Conservation (phyloP, 1,284 basidiomycete genomes). For the Phaffia rhodozyma region DNA sequence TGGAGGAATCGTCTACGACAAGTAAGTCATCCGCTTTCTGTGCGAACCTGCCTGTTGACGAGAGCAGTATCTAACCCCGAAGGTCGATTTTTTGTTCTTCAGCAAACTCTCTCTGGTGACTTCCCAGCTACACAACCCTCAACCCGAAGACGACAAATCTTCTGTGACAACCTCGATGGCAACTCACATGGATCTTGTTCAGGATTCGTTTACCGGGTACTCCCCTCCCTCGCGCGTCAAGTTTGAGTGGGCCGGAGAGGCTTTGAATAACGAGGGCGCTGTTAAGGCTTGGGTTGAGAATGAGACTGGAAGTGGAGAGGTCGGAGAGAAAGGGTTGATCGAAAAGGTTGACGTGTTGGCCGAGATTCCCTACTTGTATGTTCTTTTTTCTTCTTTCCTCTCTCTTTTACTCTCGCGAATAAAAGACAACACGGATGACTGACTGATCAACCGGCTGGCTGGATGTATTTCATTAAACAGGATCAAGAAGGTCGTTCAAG, state of each 20-base stretch:
- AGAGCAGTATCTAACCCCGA: neutral
- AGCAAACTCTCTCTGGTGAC: constrained; percentile 46
- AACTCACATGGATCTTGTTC: constrained; percentile 50
- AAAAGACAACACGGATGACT: constrained; percentile 8
- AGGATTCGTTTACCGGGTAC: constrained; percentile 72
- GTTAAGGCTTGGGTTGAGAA: constrained; percentile 48
- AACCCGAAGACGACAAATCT: constrained; percentile 18
- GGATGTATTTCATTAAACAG: neutral
- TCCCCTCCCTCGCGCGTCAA: constrained; percentile 55
- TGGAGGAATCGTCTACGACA: constrained; percentile 66
- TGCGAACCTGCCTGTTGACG: neutral
- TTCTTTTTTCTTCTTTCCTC: constrained; percentile 11
- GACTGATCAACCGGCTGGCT: neutral
- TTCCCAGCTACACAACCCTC: constrained; percentile 55
- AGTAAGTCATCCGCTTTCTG: constrained; percentile 24
- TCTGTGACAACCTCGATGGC: constrained; percentile 54
- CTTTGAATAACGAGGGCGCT: constrained; percentile 38
- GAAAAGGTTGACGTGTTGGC: constrained; percentile 96
- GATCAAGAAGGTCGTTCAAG: constrained; percentile 39
- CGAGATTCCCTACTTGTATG: constrained; percentile 73
- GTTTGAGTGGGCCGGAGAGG: constrained; percentile 68
- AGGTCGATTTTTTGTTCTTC: constrained; percentile 28
- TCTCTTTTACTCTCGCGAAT: neutral
- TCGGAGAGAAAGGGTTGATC: constrained; percentile 60
- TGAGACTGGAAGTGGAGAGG: constrained; percentile 45